Evolutionary conservation across 208 protist species (phyloP), one percentile per base, ranked within the genome.

Genomic region (Trypanosoma mega): DNA sequence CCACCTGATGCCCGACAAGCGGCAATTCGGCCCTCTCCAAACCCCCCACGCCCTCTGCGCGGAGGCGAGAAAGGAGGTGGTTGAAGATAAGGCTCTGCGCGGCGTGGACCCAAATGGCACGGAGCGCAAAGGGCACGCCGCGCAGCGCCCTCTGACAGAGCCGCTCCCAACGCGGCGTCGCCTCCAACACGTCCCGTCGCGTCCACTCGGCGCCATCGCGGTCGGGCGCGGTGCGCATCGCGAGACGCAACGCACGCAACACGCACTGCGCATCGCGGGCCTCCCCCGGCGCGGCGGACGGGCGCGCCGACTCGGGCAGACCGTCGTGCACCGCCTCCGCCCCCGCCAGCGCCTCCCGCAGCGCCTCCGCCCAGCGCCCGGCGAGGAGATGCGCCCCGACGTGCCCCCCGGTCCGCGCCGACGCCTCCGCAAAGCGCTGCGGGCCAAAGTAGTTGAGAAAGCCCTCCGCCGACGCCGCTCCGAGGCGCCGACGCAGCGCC

Each of bases 371-470:
- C 67, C 75, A 90, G 7, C 78, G 49, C 0, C 74, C 81, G 1
- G 65, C 72, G 46, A 94, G 76, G 20, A 92, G 60, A 56, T 88
- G 76, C 3, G 87, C 51, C n/a, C 88, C 88, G 14, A 85, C 81
- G 78, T 92, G 88, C 45, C 87, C 85, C 39, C 43, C 50, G 4
- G 76, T 41, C 21, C 46, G 45, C 29, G 18, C 34, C 9, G 83
- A 51, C 8, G 74, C 63, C 58, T 89, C 79, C 44, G 88, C 90
- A 69, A 98, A 98, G 37, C 95, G 87, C 77, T 98, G 96, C 63
- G 94, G 85, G 8, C 97, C 97, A 72, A 97, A 98, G 66, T 97
- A 98, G 70, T 98, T 98, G 54, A 98, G 43, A 65, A 98, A 98
- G 2, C 97, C 97, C 36, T 59, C 29, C 4, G 48, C 24, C 26